Base-by-base conservation (phyloP, 2,329 filamentous ascomycete genomes). In the Aphanocladium album region DNA sequence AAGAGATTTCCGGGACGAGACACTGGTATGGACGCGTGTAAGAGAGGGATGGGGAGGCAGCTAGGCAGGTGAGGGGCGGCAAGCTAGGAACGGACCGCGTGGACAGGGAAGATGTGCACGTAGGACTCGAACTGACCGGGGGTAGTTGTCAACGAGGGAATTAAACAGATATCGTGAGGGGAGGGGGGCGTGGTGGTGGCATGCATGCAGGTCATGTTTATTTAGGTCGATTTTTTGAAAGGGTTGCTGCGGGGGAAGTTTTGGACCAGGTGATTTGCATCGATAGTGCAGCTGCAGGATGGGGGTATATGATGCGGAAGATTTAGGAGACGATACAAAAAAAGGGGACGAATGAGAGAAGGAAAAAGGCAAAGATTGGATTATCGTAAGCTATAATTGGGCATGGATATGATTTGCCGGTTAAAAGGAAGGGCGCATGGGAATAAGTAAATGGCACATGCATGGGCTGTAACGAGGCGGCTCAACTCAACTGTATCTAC, bases 11-110 rank as follows among this genome's bases (percentile, higher is more conserved):
- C 3, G n/a, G 7, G 25, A 37, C n/a, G 21, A 43, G 4, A 17
- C 37, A 27, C 51, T 54, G 51, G 41, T 17, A 46, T 56, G 41
- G 27, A 35, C 25, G 27, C 25, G 30, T 57, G 23, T 35, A 57
- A 57, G 19, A 35, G 14, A 39, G 19, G 11, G 33, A 17, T 6
- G 11, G 19, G 11, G 33, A 17, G 14, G 11, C 11, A 17, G 30
- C 1, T 8, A 7, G 39, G 23, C 17, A 41, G 16, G 3, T 6
- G 21, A 27, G 14, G 23, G 17, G 43, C 43, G 30, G 41, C 17
- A 45, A n/a, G 35, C 56, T 43, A 41, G 47, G 54, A 57, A 57
- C 54, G 54, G 54, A 57, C 54, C 54, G 43, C 27, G 43, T 47
- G 54, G 43, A 19, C 16, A 9, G n/a, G 41, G 5, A 7, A 7